A percentile compares a stretch with the other conserved stretches of the same genome.
Evolutionary conservation across 1,284 basidiomycete species (phyloP).

Genomic region (Cryptococcus sp.): DNA sequence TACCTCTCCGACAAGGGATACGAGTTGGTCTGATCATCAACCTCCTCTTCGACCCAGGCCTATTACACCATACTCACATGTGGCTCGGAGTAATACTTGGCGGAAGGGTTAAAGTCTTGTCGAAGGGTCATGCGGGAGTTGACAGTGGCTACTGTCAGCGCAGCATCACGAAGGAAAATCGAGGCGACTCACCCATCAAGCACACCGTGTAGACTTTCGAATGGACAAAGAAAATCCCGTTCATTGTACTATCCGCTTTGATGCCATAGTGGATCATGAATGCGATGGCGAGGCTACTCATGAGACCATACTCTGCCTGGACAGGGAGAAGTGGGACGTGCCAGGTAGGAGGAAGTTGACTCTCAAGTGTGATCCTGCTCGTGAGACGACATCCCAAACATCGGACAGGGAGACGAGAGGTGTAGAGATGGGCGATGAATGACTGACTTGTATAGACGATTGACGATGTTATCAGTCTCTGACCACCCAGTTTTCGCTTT

Average conservation of each 20-base stretch:
- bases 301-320: not conserved
- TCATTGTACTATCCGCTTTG: not conserved
- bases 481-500: conserved; percentile 5
- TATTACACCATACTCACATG: no score
- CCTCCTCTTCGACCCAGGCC: no score
- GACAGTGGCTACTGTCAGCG: no score
- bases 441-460: not conserved
- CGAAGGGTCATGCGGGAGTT: no score
- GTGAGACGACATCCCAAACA: not conserved
- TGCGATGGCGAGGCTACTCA: not conserved
- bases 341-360: no score
- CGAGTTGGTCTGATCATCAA: no score
- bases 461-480: conserved; percentile 7
- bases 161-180: no score
- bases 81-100: no score
- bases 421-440: not conserved
- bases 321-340: no score
- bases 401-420: not conserved
- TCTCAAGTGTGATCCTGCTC: no score
- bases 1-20: no score
- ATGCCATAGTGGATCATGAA: not conserved
- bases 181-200: not conserved
- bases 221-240: not conserved
- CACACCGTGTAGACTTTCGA: not conserved
- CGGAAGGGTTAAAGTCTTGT: no score